Evolutionary conservation across 2,329 filamentous ascomycete species (phyloP).

Genomic region (Calycina marina): DNA sequence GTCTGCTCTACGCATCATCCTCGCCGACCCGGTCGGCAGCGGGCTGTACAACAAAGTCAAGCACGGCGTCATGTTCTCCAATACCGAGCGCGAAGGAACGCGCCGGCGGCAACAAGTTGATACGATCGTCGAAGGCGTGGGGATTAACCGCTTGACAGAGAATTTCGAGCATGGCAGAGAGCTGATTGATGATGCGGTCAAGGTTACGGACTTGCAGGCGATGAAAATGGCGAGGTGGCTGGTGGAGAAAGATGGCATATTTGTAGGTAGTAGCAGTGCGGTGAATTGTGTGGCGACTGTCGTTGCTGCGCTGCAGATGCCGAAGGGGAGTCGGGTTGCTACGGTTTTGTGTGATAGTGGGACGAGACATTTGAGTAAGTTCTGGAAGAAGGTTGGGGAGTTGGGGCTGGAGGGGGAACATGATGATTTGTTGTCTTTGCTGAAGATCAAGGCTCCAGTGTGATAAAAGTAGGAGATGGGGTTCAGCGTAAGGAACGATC

Average conservation of each 20-base stretch:
- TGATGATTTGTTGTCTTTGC: slow-evolving; percentile 33
- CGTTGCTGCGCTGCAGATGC: slow-evolving; percentile 48
- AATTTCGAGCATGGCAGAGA: slow-evolving; percentile 84
- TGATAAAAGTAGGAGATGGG: background rate
- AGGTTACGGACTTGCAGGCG: slow-evolving; percentile 79
- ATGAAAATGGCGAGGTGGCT: slow-evolving; percentile 91
- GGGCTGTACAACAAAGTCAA: slow-evolving; percentile 85
- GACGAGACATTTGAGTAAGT: slow-evolving; percentile 70
- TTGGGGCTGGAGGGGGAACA: slow-evolving; percentile 49
- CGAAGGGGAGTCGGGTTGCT: slow-evolving; percentile 49
- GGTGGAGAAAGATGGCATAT: slow-evolving; percentile 89
- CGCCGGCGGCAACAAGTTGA: slow-evolving; percentile 83
- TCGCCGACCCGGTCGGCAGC: slow-evolving; percentile 89
- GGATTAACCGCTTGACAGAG: slow-evolving; percentile 83
- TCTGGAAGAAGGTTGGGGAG: slow-evolving; percentile 61
- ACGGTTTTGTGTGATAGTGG: slow-evolving; percentile 78
- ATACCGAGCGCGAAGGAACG: slow-evolving; percentile 81
- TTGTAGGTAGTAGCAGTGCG: slow-evolving; percentile 87
- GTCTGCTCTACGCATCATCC: slow-evolving; percentile 46
- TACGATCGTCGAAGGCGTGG: slow-evolving; percentile 89
- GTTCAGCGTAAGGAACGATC: no score
- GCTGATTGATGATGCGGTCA: slow-evolving; percentile 78
- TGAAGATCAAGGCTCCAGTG: slow-evolving; percentile 28
- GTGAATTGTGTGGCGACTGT: slow-evolving; percentile 86
- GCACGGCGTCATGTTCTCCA: slow-evolving; percentile 90